These are phyloP conservation scores for Pseudogymnoascus sp. DNA, from an alignment of 2,329 filamentous ascomycete genomes.

Conservation along the genomic window DNA sequence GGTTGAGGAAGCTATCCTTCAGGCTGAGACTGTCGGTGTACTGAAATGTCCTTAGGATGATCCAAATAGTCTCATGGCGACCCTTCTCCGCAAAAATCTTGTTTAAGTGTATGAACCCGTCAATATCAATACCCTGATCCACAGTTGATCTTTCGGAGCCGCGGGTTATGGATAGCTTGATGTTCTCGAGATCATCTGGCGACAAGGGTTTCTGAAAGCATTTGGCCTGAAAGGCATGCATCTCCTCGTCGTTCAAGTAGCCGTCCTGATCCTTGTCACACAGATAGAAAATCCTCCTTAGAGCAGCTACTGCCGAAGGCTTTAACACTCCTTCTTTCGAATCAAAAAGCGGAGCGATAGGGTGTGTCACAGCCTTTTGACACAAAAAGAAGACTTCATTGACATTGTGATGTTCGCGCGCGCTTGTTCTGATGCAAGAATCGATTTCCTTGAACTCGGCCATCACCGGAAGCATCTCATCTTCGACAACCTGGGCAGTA, in stretches of 20 bases:
- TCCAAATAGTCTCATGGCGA: slow-evolving; percentile 96
- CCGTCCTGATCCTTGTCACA: slow-evolving; percentile 96
- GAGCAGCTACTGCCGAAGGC: slow-evolving; percentile 74
- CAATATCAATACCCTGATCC: slow-evolving; percentile 66
- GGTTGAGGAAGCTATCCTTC: slow-evolving; percentile 83
- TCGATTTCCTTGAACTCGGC: slow-evolving; percentile 98
- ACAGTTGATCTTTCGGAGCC: slow-evolving; percentile 52
- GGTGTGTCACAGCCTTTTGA: slow-evolving; percentile 95
- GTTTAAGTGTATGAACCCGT: slow-evolving; percentile 82
- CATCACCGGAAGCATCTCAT: slow-evolving; percentile 98
- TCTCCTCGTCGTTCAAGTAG: slow-evolving; percentile 79
- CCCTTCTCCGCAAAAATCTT: slow-evolving; percentile 96
- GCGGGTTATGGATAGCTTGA: slow-evolving; percentile 78
- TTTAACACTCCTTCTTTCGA: slow-evolving; percentile 87
- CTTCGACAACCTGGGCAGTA: slow-evolving; percentile 79
- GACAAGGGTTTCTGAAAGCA: slow-evolving; percentile 86
- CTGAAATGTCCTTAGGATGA: slow-evolving; percentile 87
- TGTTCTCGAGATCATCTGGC: slow-evolving; percentile 74
- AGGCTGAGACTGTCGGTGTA: slow-evolving; percentile 93
- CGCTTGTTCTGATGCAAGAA: slow-evolving; percentile 91
- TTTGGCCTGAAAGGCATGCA: slow-evolving; percentile 81
- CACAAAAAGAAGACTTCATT: slow-evolving; percentile 97
- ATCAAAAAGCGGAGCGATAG: slow-evolving; percentile 92
- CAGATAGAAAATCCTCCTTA: slow-evolving; percentile 88
- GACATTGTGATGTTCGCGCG: slow-evolving; percentile 84